These are phyloP conservation scores for Davidsoniella virescens DNA, from an alignment of 2,329 filamentous ascomycete genomes.

Conservation along the genomic window DNA sequence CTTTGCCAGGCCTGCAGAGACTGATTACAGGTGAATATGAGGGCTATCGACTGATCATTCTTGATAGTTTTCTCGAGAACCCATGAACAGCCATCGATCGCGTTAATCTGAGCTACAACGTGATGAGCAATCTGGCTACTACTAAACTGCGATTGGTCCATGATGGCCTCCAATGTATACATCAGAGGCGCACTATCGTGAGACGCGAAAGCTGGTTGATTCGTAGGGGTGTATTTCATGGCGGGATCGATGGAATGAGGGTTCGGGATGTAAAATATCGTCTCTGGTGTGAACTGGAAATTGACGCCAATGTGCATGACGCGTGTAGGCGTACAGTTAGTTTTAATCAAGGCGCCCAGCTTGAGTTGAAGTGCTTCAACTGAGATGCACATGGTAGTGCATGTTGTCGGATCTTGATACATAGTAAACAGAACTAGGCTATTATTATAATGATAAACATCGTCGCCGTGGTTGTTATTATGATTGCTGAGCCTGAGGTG, in stretches of 20 bases:
- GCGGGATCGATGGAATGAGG: conserved; percentile 22
- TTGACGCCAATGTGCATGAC: conserved; percentile 33
- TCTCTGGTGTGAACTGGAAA: conserved; percentile 30
- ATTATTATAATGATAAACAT: too few species aligned
- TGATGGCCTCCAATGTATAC: too few species aligned
- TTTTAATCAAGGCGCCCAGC: conserved; percentile 25
- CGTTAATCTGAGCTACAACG: conserved; percentile 28
- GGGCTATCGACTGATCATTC: conserved; percentile 33
- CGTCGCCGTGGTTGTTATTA: too few species aligned
- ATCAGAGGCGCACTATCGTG: too few species aligned
- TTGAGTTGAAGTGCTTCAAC: conserved; percentile 30
- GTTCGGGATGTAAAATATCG: conserved; percentile 28
- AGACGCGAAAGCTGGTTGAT: conserved; percentile 16
- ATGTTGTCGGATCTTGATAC: too few species aligned
- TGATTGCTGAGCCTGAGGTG: too few species aligned
- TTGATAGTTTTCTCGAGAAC: conserved; percentile 27
- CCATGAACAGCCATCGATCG: conserved; percentile 34
- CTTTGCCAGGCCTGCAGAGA: conserved; percentile 35
- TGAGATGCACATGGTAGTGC: conserved; percentile 17
- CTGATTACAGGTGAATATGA: conserved; percentile 36
- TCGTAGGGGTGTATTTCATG: conserved; percentile 15
- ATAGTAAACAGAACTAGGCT: too few species aligned
- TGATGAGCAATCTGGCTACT: conserved; percentile 19
- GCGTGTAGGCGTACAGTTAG: conserved; percentile 29
- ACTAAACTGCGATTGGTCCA: too few species aligned